Conservation (phyloP, 2,329 filamentous ascomycete genomes). For the Microdochium paspali region DNA sequence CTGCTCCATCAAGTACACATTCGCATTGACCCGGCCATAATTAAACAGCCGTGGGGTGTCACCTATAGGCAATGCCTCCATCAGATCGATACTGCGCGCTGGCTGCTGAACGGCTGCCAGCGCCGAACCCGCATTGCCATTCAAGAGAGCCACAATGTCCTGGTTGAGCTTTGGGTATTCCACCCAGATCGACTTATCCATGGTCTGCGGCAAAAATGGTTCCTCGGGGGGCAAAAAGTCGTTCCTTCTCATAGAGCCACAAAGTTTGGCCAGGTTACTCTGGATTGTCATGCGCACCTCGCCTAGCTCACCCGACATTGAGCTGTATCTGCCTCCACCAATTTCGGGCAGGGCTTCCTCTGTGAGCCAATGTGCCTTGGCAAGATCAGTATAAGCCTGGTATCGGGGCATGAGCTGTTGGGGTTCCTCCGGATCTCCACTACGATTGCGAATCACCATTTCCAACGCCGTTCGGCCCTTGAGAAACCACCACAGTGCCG, state of each 20-base stretch:
- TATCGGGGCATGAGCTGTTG: slow-evolving; percentile 48
- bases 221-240: slow-evolving; percentile 65
- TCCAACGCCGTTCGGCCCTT: slow-evolving; percentile 72
- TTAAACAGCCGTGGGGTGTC: slow-evolving; percentile 67
- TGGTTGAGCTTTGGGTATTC: slow-evolving; percentile 66
- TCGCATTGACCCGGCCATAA: slow-evolving; percentile 69
- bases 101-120: slow-evolving; percentile 38
- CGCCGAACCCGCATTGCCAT: slow-evolving; percentile 45
- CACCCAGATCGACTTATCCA: slow-evolving; percentile 76
- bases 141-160: slow-evolving; percentile 61
- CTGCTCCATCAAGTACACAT: slow-evolving; percentile 65
- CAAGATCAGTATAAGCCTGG: slow-evolving; percentile 77
- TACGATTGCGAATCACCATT: slow-evolving; percentile 55
- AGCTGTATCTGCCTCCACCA: slow-evolving; percentile 28
- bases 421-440: slow-evolving; percentile 43
- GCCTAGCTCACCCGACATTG: slow-evolving; percentile 35
- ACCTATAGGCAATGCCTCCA: slow-evolving; percentile 66
- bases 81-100: slow-evolving; percentile 39
- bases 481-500: slow-evolving; percentile 83
- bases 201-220: slow-evolving; percentile 61
- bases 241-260: slow-evolving; percentile 78
- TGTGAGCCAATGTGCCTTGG: slow-evolving; percentile 78
- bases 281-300: slow-evolving; percentile 46
- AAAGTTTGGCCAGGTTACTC: slow-evolving; percentile 61
- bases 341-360: slow-evolving; percentile 43